Evolutionary conservation across 1,139 yeast species (phyloP).

Genomic region (Protomyces gravidus): DNA sequence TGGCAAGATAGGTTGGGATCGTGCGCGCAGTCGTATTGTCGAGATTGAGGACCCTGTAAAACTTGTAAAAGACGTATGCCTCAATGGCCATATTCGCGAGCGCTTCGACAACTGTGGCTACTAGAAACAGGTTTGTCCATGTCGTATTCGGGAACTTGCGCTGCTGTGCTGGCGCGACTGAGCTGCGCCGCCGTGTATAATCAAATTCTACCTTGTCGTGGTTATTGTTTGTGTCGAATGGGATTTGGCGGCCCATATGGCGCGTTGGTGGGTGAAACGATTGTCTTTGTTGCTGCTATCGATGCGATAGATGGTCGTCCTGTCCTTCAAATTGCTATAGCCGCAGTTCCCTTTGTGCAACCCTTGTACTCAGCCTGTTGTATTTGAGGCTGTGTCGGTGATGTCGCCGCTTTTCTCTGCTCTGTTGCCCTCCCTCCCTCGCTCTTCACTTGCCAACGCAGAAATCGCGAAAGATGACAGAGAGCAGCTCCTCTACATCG

Average conservation of each 20-base stretch:
- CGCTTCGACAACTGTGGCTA: slow-evolving; percentile 24
- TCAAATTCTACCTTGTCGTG: not conserved
- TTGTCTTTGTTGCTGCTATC: not conserved
- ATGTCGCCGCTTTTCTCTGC: too few species aligned
- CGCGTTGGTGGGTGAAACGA: not conserved
- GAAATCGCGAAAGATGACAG: slow-evolving; percentile 83
- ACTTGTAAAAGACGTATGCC: slow-evolving; percentile 21
- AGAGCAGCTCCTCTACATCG: slow-evolving; percentile 85
- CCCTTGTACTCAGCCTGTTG: too few species aligned
- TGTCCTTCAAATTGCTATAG: not conserved
- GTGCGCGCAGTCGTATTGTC: slow-evolving; percentile 23
- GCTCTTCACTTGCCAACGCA: slow-evolving; percentile 69
- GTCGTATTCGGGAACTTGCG: slow-evolving; percentile 14
- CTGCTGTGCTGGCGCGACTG: not conserved
- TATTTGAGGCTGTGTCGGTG: too few species aligned
- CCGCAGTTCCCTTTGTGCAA: too few species aligned
- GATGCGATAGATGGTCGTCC: not conserved
- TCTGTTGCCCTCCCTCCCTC: too few species aligned
- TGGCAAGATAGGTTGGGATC: slow-evolving; percentile 26
- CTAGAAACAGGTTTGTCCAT: slow-evolving; percentile 21
- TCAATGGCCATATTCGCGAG: slow-evolving; percentile 18
- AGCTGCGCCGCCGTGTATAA: slow-evolving; percentile 1
- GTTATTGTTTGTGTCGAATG: not conserved
- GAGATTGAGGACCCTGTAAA: slow-evolving; percentile 10
- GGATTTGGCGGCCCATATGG: slow-evolving; percentile 2